Evolutionary conservation across 139 green algal genomes (phyloP).

Genomic region (Ulvella scutata): DNA sequence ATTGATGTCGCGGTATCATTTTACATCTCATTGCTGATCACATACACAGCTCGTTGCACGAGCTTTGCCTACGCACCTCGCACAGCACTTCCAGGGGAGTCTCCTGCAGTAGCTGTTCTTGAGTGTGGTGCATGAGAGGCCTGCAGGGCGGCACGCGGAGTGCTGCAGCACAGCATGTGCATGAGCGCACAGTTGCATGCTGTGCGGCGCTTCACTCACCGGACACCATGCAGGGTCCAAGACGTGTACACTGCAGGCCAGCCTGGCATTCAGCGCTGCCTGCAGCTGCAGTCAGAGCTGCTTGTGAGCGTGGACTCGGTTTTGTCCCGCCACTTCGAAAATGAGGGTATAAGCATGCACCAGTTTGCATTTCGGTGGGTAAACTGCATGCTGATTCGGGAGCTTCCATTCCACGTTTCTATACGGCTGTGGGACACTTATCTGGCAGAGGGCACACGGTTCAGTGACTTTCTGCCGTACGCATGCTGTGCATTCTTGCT

Average conservation of each 20-base stretch:
- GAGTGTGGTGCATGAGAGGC: no score
- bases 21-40: no score
- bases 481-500: constrained; percentile 57
- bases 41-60: no score
- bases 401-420: constrained; percentile 68
- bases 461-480: constrained; percentile 73
- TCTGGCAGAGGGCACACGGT: constrained; percentile 49
- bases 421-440: constrained; percentile 88
- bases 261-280: constrained; percentile 84
- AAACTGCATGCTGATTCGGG: constrained; percentile 87
- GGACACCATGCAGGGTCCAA: constrained; percentile 32
- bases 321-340: constrained; percentile 46
- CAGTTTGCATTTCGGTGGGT: constrained; percentile 98
- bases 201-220: neutral
- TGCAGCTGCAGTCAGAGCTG: constrained; percentile 78
- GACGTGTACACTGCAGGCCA: constrained; percentile 97
- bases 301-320: constrained; percentile 29
- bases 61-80: no score
- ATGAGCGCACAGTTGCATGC: neutral
- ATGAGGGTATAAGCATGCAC: constrained; percentile 80
- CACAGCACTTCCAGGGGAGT: no score
- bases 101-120: no score
- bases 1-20: no score
- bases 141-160: constrained; percentile 64
- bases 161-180: constrained; percentile 11